Conservation (phyloP, 495 filamentous ascomycete genomes). For the Xylaria venustula region DNA sequence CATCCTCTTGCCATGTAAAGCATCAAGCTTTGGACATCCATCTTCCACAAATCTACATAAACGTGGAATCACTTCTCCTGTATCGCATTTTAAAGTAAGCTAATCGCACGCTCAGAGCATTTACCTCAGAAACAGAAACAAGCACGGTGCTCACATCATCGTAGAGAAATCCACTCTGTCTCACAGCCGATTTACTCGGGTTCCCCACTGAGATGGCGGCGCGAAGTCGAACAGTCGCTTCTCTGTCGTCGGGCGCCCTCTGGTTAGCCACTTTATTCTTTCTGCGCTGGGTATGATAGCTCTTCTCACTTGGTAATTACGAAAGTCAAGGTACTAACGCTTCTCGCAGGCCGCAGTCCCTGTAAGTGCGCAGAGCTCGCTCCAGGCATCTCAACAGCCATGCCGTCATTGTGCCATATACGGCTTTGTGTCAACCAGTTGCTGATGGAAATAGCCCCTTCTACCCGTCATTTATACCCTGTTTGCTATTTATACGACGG, state of each 20-base stretch:
- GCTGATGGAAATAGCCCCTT: constrained; percentile 47
- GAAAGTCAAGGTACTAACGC: background rate
- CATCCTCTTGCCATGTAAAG: background rate
- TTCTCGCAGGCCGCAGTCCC: constrained; percentile 22
- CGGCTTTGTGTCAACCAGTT: background rate
- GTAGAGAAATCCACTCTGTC: background rate
- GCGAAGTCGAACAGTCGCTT: constrained; percentile 26
- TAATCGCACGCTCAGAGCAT: too few relatives aligned
- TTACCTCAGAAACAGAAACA: too few relatives aligned
- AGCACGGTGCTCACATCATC: too few relatives aligned
- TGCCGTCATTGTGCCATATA: too few relatives aligned
- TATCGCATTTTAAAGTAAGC: too few relatives aligned
- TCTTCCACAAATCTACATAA: background rate
- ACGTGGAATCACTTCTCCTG: background rate
- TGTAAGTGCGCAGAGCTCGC: constrained; percentile 28
- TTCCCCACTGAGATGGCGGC: background rate
- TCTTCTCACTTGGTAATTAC: background rate
- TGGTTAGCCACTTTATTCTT: constrained; percentile 69
- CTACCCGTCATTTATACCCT: constrained; percentile 67
- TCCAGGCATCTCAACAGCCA: background rate
- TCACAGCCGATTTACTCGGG: background rate
- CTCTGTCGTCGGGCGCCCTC: constrained; percentile 53
- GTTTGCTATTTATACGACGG: constrained; percentile 69
- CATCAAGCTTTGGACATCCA: background rate
- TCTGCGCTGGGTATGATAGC: constrained; percentile 74